Conservation (phyloP, 169 alveolate genomes). For the Cystoisospora suis region DNA sequence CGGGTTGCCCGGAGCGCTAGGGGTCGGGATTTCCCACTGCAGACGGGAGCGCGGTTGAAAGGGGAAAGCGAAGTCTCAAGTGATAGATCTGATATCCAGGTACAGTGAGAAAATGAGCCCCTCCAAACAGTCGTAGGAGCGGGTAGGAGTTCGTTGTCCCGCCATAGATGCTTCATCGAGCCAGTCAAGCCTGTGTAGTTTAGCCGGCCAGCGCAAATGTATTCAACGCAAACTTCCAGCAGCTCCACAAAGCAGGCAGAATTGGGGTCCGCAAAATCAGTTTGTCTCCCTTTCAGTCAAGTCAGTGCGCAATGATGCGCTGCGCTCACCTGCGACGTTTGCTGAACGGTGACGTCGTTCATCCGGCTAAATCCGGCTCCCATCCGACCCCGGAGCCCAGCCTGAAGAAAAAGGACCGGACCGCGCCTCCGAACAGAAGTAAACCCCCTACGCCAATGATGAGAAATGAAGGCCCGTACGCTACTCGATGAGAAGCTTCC, state of each 20-base stretch:
- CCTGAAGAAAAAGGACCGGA: no score
- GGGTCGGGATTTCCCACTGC: no score
- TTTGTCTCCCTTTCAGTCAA: not conserved
- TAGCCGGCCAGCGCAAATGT: not conserved
- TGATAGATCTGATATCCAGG: not conserved
- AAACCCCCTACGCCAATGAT: no score
- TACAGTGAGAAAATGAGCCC: not conserved
- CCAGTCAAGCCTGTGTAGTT: no score
- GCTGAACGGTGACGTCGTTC: conserved; percentile 83
- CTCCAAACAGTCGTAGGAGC: no score
- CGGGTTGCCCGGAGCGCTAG: no score
- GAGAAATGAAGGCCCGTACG: no score
- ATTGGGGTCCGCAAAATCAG: not conserved
- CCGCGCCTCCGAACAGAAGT: no score
- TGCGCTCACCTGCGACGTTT: conserved; percentile 76
- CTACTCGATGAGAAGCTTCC: not conserved
- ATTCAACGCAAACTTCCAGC: not conserved
- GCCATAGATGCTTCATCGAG: no score
- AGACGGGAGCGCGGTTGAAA: no score
- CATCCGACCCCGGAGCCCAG: conserved; percentile 84
- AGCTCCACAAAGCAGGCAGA: not conserved
- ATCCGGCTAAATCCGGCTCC: conserved; percentile 82
- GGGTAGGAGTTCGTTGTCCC: no score
- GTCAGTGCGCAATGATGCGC: not conserved
- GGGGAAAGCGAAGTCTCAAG: not conserved